A percentile compares a stretch with the other conserved stretches of the same genome.
Evolutionary conservation across 345 rosid genomes (phyloP).

Genomic region (Eucalyptus fibrosa): DNA sequence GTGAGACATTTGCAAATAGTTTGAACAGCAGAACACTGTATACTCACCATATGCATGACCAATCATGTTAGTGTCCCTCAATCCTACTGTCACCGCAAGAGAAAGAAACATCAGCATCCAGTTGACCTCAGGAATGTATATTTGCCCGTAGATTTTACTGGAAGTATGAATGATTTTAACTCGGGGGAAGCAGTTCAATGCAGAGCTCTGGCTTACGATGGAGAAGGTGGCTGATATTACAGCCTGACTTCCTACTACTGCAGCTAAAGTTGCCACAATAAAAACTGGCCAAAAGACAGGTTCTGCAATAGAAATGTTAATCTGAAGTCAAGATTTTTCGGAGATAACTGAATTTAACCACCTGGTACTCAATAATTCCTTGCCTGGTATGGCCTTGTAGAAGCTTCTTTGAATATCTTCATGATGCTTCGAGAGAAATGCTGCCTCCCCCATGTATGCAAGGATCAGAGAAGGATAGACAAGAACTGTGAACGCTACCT

Average conservation of each 20-base stretch:
- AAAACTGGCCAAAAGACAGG: conserved; percentile 83
- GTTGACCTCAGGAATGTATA: conserved; percentile 84
- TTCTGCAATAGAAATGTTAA: conserved; percentile 20
- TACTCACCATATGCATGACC: conserved; percentile 78
- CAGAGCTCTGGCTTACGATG: conserved; percentile 70
- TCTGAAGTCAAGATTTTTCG: neutral
- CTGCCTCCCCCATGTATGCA: conserved; percentile 95
- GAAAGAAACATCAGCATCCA: conserved; percentile 85
- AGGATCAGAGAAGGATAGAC: conserved; percentile 82
- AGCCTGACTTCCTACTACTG: conserved; percentile 87
- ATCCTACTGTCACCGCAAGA: conserved; percentile 59
- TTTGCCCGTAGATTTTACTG: conserved; percentile 64
- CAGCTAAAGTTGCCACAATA: conserved; percentile 72
- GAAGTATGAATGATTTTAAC: conserved; percentile 80
- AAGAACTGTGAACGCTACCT: conserved; percentile 65
- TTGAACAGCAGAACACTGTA: neutral
- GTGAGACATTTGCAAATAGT: neutral
- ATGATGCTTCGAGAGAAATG: conserved; percentile 66
- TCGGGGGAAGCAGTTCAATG: conserved; percentile 79
- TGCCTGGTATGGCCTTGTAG: conserved; percentile 86
- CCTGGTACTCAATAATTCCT: neutral
- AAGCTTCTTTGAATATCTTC: conserved; percentile 73
- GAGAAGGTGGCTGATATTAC: conserved; percentile 90
- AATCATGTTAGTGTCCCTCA: conserved; percentile 54
- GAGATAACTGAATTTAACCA: neutral